phyloP scores from a whole-genome alignment of 257 asterid genomes.

The Dorcoceras hygrometricum region DNA sequence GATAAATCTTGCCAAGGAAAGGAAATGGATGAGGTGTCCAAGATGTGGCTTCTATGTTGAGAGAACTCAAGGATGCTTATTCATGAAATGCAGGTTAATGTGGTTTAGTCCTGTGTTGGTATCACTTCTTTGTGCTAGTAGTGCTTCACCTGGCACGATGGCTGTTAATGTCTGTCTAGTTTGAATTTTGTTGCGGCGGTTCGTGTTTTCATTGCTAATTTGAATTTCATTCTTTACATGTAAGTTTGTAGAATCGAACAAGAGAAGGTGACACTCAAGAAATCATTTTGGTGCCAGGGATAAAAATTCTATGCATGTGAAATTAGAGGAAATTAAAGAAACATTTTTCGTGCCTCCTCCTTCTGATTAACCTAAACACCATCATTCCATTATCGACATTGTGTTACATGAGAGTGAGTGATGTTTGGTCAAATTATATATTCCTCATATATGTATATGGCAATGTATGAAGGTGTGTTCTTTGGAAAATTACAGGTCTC shows the following conservation, averaged over 20 bases:
- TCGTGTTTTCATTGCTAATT: neutral
- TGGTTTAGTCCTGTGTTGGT: neutral
- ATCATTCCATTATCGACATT: neutral
- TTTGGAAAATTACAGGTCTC: neutral
- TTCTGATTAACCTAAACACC: neutral
- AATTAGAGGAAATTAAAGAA: neutral
- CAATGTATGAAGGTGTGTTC: neutral
- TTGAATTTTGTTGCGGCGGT: neutral
- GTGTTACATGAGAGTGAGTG: neutral
- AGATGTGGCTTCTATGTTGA: conserved; percentile 54
- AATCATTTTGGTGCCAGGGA: no score
- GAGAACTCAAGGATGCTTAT: conserved; percentile 52
- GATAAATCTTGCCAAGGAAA: conserved; percentile 36
- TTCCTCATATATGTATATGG: neutral
- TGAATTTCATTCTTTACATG: neutral
- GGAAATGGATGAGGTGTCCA: conserved; percentile 58
- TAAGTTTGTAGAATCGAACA: neutral
- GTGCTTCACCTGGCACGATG: neutral
- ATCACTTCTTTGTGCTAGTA: neutral
- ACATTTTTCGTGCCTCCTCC: neutral
- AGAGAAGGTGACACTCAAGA: no score
- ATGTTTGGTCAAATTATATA: neutral
- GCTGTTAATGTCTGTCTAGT: neutral
- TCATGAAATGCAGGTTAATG: conserved; percentile 65
- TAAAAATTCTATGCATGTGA: neutral